Evolutionary conservation across 2,329 filamentous ascomycete genomes (phyloP), one percentile per base, ranked within the genome.

Genomic region (Penicillium sp.): DNA sequence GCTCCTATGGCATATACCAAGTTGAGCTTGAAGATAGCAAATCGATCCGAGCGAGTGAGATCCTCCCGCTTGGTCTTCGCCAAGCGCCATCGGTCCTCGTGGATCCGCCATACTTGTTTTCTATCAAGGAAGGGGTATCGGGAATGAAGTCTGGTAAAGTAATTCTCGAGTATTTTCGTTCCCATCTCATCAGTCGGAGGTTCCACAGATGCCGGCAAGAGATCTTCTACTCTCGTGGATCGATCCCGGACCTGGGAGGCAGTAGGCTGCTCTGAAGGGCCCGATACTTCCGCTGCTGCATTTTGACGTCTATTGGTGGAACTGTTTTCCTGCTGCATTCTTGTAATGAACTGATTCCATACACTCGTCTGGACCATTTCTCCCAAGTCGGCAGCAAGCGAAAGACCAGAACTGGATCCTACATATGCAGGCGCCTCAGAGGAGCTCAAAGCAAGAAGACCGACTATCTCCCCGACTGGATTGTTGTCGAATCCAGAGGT

Each of bases 341-440:
- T 59, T 1, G 64, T 61, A 13, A 78, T 62, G 2, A 75, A 73
- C 53, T 79, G 78, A 41, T 77, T 77, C 77, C 76, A 79, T 1
- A 78, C 75, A 14, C 76, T 78, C 0, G 75, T 74, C 55, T 79
- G 76, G 8, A 79, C 76, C 74, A 80, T 79, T 42, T 77, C 75
- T 18, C 76, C 75, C 7, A 80, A 64, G 53, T 78, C 75, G 8
- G 74, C 67, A 4, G 77, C 77, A 37, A 79, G 57, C 12, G 75
- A 72, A 28, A 78, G 67, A 8, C 76, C 76, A 10, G 75, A 77
- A 16, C 75, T 77, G 8, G 74, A 72, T 19, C 75, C 75, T 19
- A 78, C 71, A 55, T 79, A 78, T 19, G 75, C 74, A 13, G 74
- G 73, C 6, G 76, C 73, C 50, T 77, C 75, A 5, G 63, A 63